These are phyloP conservation scores for Xylariaceae sp. DNA, from an alignment of 2,329 filamentous ascomycete species.

Conservation along the genomic window DNA sequence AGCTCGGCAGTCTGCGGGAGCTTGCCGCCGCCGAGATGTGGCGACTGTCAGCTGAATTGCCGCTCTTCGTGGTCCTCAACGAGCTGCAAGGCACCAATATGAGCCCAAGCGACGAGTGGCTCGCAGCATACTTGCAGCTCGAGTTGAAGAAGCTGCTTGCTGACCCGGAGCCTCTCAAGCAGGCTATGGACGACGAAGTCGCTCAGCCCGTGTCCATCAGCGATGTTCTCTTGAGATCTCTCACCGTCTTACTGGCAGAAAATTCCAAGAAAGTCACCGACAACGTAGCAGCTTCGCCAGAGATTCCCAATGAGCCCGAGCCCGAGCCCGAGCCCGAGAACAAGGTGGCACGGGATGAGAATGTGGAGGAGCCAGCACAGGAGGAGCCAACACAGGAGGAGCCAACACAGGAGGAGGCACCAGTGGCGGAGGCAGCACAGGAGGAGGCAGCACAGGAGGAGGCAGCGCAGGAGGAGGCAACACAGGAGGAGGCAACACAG, in stretches of 20 bases:
- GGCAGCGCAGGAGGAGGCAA: background rate
- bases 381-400: background rate
- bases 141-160: conserved; percentile 8
- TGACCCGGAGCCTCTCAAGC: conserved; percentile 1
- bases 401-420: background rate
- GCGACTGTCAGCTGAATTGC: conserved; percentile 14
- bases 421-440: conserved; percentile 1
- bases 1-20: conserved; percentile 13
- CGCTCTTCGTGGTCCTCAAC: conserved; percentile 14
- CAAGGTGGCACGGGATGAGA: too few relatives aligned
- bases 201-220: conserved; percentile 10
- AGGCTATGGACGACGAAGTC: conserved; percentile 3
- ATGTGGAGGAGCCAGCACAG: background rate
- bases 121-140: conserved; percentile 12
- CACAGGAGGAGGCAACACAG: background rate
- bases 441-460: background rate
- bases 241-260: conserved; percentile 7
- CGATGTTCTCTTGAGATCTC: conserved; percentile 14
- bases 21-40: conserved; percentile 20
- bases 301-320: too few relatives aligned
- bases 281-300: background rate
- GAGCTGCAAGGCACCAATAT: conserved; percentile 8
- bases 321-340: too few relatives aligned
- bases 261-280: background rate
- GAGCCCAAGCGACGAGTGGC: conserved; percentile 9